phyloP scores from a whole-genome alignment of 371 early-diverging fungal genomes.

The Thermomucor indicae-seudaticae region DNA sequence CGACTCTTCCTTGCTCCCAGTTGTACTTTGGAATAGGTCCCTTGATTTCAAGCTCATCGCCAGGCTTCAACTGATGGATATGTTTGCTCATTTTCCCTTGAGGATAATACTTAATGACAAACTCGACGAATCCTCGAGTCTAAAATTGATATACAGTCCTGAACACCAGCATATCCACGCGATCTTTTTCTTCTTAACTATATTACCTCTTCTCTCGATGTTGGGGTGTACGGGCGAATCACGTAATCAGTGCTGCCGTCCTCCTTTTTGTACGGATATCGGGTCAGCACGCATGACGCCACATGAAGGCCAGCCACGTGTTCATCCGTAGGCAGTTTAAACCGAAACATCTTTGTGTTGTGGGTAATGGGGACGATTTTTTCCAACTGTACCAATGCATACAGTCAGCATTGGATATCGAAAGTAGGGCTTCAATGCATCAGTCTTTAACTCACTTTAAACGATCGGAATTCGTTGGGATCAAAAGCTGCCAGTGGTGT shows the following conservation, averaged over 20 bases:
- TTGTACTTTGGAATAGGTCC: constrained; percentile 88
- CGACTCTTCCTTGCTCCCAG: constrained; percentile 70
- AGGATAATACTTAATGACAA: constrained; percentile 80
- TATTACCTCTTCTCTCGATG: constrained; percentile 57
- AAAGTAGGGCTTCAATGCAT: not conserved
- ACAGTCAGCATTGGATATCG: not conserved
- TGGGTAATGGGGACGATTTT: constrained; percentile 60
- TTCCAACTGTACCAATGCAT: constrained; percentile 44
- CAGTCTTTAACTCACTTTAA: not conserved
- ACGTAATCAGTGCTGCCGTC: constrained; percentile 61
- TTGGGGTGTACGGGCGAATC: constrained; percentile 92
- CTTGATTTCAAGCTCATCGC: constrained; percentile 84
- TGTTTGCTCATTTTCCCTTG: constrained; percentile 75
- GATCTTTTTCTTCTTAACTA: not conserved
- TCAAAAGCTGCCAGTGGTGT: constrained; percentile 1
- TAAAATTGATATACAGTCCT: constrained; percentile 1
- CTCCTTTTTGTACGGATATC: constrained; percentile 54
- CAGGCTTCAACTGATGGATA: constrained; percentile 73
- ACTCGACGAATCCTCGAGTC: constrained; percentile 77
- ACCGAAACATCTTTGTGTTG: constrained; percentile 80
- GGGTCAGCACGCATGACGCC: constrained; percentile 79
- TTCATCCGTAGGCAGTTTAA: constrained; percentile 66
- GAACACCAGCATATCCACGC: not conserved
- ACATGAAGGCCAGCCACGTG: constrained; percentile 69
- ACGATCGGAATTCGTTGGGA: constrained; percentile 7